Evolutionary conservation across 768 basidiomycete genomes (phyloP).

Genomic region (Suillus spraguei): DNA sequence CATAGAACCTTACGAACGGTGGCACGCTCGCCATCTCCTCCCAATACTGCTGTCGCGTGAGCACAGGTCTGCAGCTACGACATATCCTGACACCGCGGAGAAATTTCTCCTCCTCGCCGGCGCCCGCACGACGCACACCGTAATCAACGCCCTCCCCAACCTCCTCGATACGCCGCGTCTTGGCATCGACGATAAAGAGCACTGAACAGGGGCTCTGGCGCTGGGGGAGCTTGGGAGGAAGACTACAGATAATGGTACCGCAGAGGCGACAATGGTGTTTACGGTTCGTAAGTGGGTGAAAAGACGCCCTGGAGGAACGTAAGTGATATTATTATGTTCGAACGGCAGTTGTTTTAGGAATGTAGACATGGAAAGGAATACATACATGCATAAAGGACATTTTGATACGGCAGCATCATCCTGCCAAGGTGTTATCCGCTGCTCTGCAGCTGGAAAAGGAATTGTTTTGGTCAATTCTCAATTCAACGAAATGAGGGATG

Average conservation of each 20-base stretch:
- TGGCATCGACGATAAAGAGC: conserved; percentile 83
- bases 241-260: conserved; percentile 87
- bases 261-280: conserved; percentile 97
- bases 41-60: conserved; percentile 83
- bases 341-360: conserved; percentile 1
- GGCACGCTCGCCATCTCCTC: conserved; percentile 63
- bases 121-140: conserved; percentile 56
- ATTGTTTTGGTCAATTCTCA: conserved; percentile 6
- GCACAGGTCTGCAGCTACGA: conserved; percentile 74
- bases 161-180: conserved; percentile 78
- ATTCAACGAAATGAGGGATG: background rate
- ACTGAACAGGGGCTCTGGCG: conserved; percentile 73
- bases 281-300: conserved; percentile 88
- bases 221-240: conserved; percentile 75
- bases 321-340: conserved; percentile 13
- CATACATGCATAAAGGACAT: conserved; percentile 87
- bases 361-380: conserved; percentile 10
- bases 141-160: conserved; percentile 84
- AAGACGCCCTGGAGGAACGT: conserved; percentile 53
- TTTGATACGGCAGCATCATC: conserved; percentile 73
- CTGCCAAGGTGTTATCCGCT: conserved; percentile 94
- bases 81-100: conserved; percentile 90
- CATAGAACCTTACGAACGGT: conserved; percentile 69
- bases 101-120: conserved; percentile 75
- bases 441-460: conserved; percentile 66